Conservation (phyloP, 768 basidiomycete species). For the Tricholoma hemisulphureum region DNA sequence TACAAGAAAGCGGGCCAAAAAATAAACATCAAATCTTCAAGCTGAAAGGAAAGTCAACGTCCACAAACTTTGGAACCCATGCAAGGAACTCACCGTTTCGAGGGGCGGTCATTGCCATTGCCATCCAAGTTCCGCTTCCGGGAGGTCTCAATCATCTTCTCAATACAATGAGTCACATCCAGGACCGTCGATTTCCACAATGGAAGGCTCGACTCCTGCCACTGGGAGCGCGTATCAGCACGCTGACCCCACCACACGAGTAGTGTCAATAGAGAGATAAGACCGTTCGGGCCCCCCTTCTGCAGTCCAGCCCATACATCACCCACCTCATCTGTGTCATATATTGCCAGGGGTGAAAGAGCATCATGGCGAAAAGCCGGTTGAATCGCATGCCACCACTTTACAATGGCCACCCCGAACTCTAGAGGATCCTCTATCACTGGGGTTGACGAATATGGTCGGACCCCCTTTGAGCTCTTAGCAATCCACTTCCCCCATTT, state of each 20-base stretch:
- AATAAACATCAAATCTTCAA: not conserved
- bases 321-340: not conserved
- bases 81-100: not conserved
- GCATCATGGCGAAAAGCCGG: constrained; percentile 6
- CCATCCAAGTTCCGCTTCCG: not conserved
- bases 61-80: not conserved
- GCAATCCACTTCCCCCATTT: constrained; percentile 17
- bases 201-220: constrained; percentile 2
- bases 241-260: constrained; percentile 12
- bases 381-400: constrained; percentile 17
- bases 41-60: not conserved
- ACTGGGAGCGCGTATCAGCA: not conserved
- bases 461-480: not conserved
- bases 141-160: not conserved
- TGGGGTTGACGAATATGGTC: constrained; percentile 8
- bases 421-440: constrained; percentile 12
- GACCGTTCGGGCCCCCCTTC: constrained; percentile 10
- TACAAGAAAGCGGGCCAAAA: not conserved
- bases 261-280: constrained; percentile 6
- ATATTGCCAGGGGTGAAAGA: not conserved
- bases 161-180: constrained; percentile 3
- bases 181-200: constrained; percentile 2
- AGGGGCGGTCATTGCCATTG: not conserved
- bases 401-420: constrained; percentile 11
- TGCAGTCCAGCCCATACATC: constrained; percentile 5